Percentiles rank a stretch among this genome's conserved stretches.
Conservation (phyloP, 306 rosid genomes). For the Sindora glabra region DNA sequence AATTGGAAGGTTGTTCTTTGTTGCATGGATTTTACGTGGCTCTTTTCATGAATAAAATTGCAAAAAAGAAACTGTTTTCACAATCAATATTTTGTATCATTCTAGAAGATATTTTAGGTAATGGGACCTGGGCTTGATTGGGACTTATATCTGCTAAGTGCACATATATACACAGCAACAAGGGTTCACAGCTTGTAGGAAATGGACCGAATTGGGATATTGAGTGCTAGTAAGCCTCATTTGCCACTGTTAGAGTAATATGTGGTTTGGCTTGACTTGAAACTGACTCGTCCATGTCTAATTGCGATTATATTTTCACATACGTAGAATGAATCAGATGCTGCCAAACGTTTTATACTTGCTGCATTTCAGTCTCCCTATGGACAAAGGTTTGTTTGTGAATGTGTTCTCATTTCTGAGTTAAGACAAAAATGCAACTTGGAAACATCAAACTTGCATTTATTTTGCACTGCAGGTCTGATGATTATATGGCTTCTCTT, state of each 20-base stretch:
- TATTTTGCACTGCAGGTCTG: conserved; percentile 49
- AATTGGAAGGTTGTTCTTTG: neutral
- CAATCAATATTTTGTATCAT: no score
- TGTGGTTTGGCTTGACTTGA: neutral
- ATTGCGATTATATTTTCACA: conserved; percentile 3
- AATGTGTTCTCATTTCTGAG: neutral
- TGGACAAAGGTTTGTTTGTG: conserved; percentile 62
- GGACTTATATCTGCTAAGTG: no score
- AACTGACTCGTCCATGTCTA: neutral
- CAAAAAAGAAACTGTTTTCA: no score
- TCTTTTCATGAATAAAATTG: neutral
- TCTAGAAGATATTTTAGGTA: no score
- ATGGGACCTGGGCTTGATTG: no score
- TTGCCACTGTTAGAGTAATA: neutral
- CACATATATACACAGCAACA: no score
- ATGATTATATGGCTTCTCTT: conserved; percentile 87
- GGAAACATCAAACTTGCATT: conserved; percentile 14
- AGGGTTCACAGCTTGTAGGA: neutral
- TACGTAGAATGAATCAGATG: conserved; percentile 45
- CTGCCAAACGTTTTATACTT: conserved; percentile 54
- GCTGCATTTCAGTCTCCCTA: conserved; percentile 71
- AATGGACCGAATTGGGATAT: neutral
- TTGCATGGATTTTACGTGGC: neutral
- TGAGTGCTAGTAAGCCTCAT: neutral
- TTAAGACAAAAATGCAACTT: neutral